Evolutionary conservation across 306 rosid genomes (phyloP).

Genomic region (Rubus idaeus): DNA sequence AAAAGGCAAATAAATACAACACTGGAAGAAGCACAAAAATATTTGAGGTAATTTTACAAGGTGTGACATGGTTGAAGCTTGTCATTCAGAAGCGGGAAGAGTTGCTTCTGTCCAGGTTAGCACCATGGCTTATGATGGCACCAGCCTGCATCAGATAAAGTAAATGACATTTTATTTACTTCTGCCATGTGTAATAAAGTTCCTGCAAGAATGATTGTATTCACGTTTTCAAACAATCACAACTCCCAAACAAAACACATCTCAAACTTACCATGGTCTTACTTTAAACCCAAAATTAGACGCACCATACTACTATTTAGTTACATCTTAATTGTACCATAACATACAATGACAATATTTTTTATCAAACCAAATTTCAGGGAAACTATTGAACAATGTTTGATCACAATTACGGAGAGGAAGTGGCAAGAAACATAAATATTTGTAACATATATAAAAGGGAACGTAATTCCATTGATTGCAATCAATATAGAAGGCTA

Average conservation of each 20-base stretch:
- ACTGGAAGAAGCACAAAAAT: background rate
- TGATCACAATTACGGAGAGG: background rate
- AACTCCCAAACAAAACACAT: background rate
- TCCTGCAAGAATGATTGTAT: background rate
- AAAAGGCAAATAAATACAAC: background rate
- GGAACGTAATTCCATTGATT: background rate
- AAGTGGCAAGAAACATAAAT: background rate
- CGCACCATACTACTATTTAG: background rate
- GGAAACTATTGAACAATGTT: background rate
- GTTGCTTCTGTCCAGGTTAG: constrained; percentile 3
- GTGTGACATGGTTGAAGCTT: background rate
- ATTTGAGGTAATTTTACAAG: background rate
- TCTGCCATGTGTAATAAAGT: background rate
- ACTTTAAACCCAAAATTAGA: background rate
- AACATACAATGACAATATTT: background rate
- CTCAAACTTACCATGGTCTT: background rate
- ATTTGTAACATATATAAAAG: background rate
- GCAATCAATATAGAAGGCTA: background rate
- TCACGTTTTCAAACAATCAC: background rate
- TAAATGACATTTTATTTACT: background rate
- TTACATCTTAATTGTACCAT: background rate
- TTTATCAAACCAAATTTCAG: background rate
- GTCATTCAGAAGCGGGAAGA: background rate
- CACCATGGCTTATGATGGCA: background rate
- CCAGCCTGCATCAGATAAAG: background rate